Percentiles rank a stretch among this genome's conserved stretches.
Conservation (phyloP, 768 basidiomycete species). For the Stropharia rugosoannulata region DNA sequence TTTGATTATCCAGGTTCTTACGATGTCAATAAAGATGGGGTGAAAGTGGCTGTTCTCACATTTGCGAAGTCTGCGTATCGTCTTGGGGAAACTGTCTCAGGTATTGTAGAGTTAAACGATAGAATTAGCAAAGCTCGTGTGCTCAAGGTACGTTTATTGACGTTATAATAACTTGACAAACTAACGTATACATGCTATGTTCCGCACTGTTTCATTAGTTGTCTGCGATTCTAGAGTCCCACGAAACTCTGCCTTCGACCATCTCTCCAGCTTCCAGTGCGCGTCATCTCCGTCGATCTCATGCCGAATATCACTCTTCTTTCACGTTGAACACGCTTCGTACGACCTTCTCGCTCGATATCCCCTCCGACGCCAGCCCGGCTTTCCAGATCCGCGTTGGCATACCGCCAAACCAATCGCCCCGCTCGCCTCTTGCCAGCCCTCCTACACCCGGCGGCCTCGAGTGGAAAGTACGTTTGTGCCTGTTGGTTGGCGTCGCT, state of each 20-base stretch:
- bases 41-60: conserved; percentile 86
- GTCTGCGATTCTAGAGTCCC: conserved; percentile 85
- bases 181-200: neutral
- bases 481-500: conserved; percentile 79
- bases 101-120: conserved; percentile 86
- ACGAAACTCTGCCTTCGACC: conserved; percentile 75
- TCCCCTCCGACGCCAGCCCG: conserved; percentile 89
- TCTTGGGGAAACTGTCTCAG: conserved; percentile 89
- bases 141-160: conserved; percentile 60
- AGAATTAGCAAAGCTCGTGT: conserved; percentile 70
- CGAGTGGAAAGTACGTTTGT: conserved; percentile 87
- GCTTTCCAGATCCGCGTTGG: conserved; percentile 72
- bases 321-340: conserved; percentile 72
- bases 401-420: conserved; percentile 10
- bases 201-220: conserved; percentile 44
- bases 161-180: neutral
- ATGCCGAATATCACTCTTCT: conserved; percentile 84
- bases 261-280: conserved; percentile 48
- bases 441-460: conserved; percentile 60
- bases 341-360: conserved; percentile 86
- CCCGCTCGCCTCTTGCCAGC: neutral
- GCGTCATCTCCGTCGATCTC: conserved; percentile 65
- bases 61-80: conserved; percentile 91
- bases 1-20: conserved; percentile 65
- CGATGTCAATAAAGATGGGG: conserved; percentile 92